Evolutionary conservation across 2,329 filamentous ascomycete genomes (phyloP).

Genomic region (Penicillium corylophilum): DNA sequence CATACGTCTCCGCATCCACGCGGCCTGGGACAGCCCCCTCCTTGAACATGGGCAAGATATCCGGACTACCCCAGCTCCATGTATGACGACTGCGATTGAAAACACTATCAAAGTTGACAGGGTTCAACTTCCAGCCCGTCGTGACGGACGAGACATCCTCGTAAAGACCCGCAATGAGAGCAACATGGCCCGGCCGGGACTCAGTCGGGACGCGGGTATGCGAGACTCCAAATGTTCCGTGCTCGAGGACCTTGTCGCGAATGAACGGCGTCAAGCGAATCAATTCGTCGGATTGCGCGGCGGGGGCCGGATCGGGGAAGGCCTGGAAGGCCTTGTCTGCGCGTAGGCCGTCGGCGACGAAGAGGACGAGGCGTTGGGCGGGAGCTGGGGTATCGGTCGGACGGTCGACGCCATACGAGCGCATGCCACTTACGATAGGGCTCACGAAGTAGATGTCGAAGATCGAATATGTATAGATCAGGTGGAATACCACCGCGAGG

Average conservation of each 20-base stretch:
- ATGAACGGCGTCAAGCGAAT: constrained; percentile 87
- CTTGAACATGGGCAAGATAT: constrained; percentile 97
- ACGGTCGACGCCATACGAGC: constrained; percentile 69
- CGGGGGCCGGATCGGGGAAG: constrained; percentile 78
- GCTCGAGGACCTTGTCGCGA: constrained; percentile 79
- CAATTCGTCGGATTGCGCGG: constrained; percentile 45
- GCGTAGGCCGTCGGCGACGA: constrained; percentile 94
- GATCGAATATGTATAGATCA: constrained; percentile 91
- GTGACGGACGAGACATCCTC: constrained; percentile 97
- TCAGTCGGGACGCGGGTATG: constrained; percentile 97
- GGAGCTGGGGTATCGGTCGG: constrained; percentile 64
- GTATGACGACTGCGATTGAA: constrained; percentile 97
- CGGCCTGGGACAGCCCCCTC: constrained; percentile 83
- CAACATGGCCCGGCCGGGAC: constrained; percentile 93
- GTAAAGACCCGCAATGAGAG: constrained; percentile 92
- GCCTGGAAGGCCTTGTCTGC: constrained; percentile 97
- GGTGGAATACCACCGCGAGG: constrained; percentile 86
- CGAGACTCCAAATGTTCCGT: constrained; percentile 95
- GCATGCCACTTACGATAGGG: constrained; percentile 95
- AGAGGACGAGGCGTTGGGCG: constrained; percentile 85
- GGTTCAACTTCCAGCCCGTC: constrained; percentile 97
- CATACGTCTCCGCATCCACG: constrained; percentile 84
- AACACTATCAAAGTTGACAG: constrained; percentile 96
- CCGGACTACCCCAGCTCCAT: constrained; percentile 98
- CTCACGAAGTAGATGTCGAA: constrained; percentile 99